A percentile compares a stretch with the other conserved stretches of the same genome.
These are phyloP conservation scores for Aegilops longissima DNA, from an alignment of 176 grass and related monocot genomes.

Conservation along the genomic window DNA sequence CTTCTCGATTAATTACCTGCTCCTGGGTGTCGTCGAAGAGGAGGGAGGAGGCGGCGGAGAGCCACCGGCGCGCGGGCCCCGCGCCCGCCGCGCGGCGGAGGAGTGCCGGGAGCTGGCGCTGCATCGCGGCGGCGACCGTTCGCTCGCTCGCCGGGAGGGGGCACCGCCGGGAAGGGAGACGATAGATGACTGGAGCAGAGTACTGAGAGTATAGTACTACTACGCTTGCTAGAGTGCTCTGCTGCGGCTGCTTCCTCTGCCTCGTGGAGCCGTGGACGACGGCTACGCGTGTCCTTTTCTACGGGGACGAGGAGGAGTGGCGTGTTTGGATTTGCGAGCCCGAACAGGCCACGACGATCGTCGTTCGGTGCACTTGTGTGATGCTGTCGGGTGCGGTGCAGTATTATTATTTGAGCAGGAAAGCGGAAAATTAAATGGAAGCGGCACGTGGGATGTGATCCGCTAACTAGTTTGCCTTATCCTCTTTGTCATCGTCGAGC, in stretches of 20 bases:
- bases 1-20: constrained; percentile 43
- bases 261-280: neutral
- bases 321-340: neutral
- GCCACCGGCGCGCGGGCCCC: constrained; percentile 15
- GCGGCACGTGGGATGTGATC: neutral
- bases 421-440: neutral
- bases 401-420: neutral
- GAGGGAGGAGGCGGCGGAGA: constrained; percentile 68
- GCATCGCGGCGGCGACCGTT: neutral
- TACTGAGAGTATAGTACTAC: neutral
- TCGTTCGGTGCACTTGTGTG: too few species aligned
- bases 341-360: too few species aligned
- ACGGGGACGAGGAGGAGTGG: neutral
- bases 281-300: neutral
- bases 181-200: neutral
- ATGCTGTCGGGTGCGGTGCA: too few species aligned
- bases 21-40: constrained; percentile 95
- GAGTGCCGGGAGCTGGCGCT: constrained; percentile 34
- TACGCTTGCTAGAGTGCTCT: neutral
- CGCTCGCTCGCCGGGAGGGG: neutral
- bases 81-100: constrained; percentile 42
- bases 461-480: neutral
- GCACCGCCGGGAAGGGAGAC: neutral
- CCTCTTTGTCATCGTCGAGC: neutral
- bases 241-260: neutral